Conservation (phyloP, 2,329 filamentous ascomycete species). For the Epichloe hybrida region DNA sequence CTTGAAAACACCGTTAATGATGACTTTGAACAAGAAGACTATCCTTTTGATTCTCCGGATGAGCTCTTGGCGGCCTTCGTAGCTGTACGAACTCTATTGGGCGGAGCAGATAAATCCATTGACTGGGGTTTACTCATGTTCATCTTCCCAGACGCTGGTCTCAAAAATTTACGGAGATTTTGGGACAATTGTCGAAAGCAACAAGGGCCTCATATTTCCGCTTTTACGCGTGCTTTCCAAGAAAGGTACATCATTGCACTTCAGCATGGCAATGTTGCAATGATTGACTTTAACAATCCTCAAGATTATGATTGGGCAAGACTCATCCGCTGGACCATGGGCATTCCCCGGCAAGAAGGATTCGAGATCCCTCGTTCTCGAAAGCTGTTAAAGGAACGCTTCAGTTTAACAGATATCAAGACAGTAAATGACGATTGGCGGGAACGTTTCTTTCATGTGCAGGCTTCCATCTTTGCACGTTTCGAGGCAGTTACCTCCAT, state of each 20-base stretch:
- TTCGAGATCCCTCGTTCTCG: slow-evolving; percentile 35
- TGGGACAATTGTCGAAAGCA: slow-evolving; percentile 41
- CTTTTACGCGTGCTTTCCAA: slow-evolving; percentile 48
- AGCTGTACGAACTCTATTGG: slow-evolving; percentile 42
- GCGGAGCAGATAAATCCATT: slow-evolving; percentile 43
- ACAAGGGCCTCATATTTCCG: slow-evolving; percentile 38
- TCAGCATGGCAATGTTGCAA: slow-evolving; percentile 43
- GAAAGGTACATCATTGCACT: slow-evolving; percentile 53
- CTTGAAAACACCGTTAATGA: background rate
- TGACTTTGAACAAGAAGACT: background rate
- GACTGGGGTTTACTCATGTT: slow-evolving; percentile 48
- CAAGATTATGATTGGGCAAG: slow-evolving; percentile 54
- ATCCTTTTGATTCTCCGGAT: slow-evolving; percentile 10
- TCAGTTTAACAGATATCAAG: slow-evolving; percentile 24
- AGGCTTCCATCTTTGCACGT: slow-evolving; percentile 42
- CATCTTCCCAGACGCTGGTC: slow-evolving; percentile 39
- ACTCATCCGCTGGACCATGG: slow-evolving; percentile 53
- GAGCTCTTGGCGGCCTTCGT: slow-evolving; percentile 43
- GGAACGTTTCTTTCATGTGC: slow-evolving; percentile 41
- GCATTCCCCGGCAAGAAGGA: slow-evolving; percentile 32
- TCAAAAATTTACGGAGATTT: slow-evolving; percentile 38
- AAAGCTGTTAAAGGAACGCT: slow-evolving; percentile 29
- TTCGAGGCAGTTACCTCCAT: slow-evolving; percentile 40
- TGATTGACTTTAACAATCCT: slow-evolving; percentile 50
- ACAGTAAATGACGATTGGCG: slow-evolving; percentile 31